Base-by-base conservation (phyloP, 495 filamentous ascomycete genomes). In the Neurospora pannonica region DNA sequence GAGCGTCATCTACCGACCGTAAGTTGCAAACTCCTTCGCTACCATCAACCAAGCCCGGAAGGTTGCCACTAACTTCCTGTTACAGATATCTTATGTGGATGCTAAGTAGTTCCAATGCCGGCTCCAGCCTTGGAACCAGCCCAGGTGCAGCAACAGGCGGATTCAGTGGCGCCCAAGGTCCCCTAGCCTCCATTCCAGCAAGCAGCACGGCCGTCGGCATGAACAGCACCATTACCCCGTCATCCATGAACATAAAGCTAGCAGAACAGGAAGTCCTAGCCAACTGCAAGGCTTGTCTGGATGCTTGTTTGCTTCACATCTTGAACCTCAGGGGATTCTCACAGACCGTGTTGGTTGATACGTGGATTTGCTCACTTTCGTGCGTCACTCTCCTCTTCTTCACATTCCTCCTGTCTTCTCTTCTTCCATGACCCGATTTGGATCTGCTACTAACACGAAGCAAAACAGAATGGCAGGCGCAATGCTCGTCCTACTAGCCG, bases 301-400 rank as follows among this genome's bases (percentile, higher is more conserved):
- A 83, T 38, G 82, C 84, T 8, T 85, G 83, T 75, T 79, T 80
- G 24, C 71, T 85, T 34, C 84, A 87, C 71, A 82, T 84, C 1
- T 71, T 82, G 73, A 84, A 85, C 71, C 70, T 86, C 15, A 74
- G 79, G 28, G 79, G 77, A 5, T 81, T 85, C 54, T 75, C 78
- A 0, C 83, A 87, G 70, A 86, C 84, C 0, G 76, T 86, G 9
- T 73, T 86, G 78, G 79, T 87, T 1, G 85, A 87, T 75, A 84
- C 85, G 0, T 87, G 85, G 85, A 85, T 85, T 36, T 87, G 84
- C 72, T 84, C 85, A 11, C 75, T 87, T 13, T 85, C 83, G 85
- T 85, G 77, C 74, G 84, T 82, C 71, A 10, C 28, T 31, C 28
- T 71, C 46, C 10, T 71, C 7, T 38, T 13, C n/a, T 8, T 36